Percentiles rank a stretch among this genome's conserved stretches.
Evolutionary conservation across 169 alveolate genomes (phyloP).

Genomic region (Plasmodium reichenowi): DNA sequence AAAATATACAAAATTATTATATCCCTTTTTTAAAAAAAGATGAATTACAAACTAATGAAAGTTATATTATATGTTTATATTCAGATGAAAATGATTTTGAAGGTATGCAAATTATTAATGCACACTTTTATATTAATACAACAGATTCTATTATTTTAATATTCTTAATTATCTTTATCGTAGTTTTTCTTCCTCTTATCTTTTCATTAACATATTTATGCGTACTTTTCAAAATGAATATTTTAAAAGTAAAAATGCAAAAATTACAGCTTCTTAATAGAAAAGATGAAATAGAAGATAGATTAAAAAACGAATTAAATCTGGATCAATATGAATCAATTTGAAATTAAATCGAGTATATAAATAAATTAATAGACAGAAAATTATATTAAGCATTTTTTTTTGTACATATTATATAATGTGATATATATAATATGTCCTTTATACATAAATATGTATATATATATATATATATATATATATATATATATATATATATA

Average conservation of each 20-base stretch:
- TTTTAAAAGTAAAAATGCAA: constrained; percentile 43
- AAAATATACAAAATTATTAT: constrained; percentile 5
- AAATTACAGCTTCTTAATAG: constrained; percentile 58
- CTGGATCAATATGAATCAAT: constrained; percentile 54
- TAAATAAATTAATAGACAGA: too few species aligned
- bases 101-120: constrained; percentile 53
- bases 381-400: too few species aligned
- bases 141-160: constrained; percentile 67
- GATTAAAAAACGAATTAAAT: constrained; percentile 36
- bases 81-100: constrained; percentile 76
- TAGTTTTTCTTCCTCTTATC: constrained; percentile 55
- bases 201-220: constrained; percentile 59
- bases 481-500: too few species aligned
- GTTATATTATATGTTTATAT: constrained; percentile 50
- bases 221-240: constrained; percentile 41
- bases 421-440: too few species aligned
- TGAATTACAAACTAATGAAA: constrained; percentile 68
- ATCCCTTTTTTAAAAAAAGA: constrained; percentile 61
- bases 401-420: too few species aligned
- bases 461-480: too few species aligned
- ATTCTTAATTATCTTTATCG: constrained; percentile 53
- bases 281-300: constrained; percentile 75
- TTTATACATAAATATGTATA: too few species aligned
- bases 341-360: neutral
- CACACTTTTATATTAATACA: constrained; percentile 52